Base-by-base conservation (phyloP, 768 basidiomycete genomes). In the Holtermanniella nyarrowii region DNA sequence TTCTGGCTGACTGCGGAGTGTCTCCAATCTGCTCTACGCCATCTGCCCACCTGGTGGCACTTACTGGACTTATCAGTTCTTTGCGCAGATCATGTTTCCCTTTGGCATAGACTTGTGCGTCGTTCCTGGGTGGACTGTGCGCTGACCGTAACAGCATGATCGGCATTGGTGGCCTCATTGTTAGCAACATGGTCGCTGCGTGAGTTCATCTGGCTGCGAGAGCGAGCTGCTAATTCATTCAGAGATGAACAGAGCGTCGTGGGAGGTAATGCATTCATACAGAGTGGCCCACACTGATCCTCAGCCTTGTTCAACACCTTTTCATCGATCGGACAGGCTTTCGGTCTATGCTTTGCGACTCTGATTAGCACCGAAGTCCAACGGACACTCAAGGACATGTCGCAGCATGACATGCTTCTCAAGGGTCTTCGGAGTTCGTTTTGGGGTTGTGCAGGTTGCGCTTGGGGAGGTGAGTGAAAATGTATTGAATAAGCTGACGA, bases 281-380 rank as follows among this genome's bases (percentile, higher is more conserved):
- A n/a, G n/a, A n/a, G n/a, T 37, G 31, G 31, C 10, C 31, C 31
- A 16, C 7, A 16, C 16, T 37, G 31, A 37, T 16, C 7, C 16
- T 56, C 56, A 42, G 62, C 64, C 7, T 49, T 66, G 0, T 65
- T 66, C 50, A 65, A 69, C 40, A 66, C 63, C 4, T 52, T 66
- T 2, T 46, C 65, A 11, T 60, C 62, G 41, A 50, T 69, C 0
- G 68, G 61, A 26, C 60, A 61, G 23, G 54, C 63, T 2, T 66
- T 63, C 48, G 68, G 65, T 18, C 51, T 66, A 16, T 61, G 65
- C 12, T 18, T 66, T 16, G 61, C 65, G 12, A 49, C 68, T 14
- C 57, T 69, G 44, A 57, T 66, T 5, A 53, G 31, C 16, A 37
- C 31, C 31, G 31, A 37, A 16, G 31, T 37, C 10, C 31, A 37